Evolutionary conservation across 179 eudicot species (phyloP), one percentile per base, ranked within the genome.

Genomic region (Silene vulgaris): DNA sequence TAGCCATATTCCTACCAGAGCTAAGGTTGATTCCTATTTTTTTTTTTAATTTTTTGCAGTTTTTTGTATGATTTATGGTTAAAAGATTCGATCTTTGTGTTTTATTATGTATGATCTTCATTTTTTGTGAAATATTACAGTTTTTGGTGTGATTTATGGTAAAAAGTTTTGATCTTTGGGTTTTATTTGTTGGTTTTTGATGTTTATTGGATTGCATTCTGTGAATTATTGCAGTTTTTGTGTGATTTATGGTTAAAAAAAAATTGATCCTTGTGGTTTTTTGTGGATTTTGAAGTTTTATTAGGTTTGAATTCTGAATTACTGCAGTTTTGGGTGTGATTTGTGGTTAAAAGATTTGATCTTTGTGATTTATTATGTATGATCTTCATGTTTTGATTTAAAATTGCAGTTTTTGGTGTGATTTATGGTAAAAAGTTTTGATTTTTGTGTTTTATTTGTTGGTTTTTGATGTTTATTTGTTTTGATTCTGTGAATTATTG

Each of bases 1-100:
- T 74, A 86, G 97, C 89, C 98, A 92, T 78, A 85, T 92, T 77
- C 90, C 90, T 82, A 89, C 98, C 82, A 82, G 91, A 76, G 88
- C 93, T 74, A 61, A 84, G 90, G 96, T 89, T 3, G 2, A 11
- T 35, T 21, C 1, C 20, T 40, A 12, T 40, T 40, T 40, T 40
- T 37, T 8, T 40, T 45, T 9, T 9, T 13, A 9, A 45, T 45
- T 45, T 9, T 40, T 45, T 45, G 14, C 14, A 6, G 14, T 45
- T 45, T 45, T 45, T 45, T 45, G 13, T 9, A 11, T 62, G 37
- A 2, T 21, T 75, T 54, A 1, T 19, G 43, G 43, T 71, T 4
- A 17, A 63, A 71, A n/a, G 23, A 3, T 59, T 21, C 21, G 40
- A 61, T 72, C 17, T 63, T 64, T 12, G 7, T 26, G 4, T 9